Evolutionary conservation across 2,329 filamentous ascomycete genomes (phyloP).

Genomic region (Fusarium sp.): DNA sequence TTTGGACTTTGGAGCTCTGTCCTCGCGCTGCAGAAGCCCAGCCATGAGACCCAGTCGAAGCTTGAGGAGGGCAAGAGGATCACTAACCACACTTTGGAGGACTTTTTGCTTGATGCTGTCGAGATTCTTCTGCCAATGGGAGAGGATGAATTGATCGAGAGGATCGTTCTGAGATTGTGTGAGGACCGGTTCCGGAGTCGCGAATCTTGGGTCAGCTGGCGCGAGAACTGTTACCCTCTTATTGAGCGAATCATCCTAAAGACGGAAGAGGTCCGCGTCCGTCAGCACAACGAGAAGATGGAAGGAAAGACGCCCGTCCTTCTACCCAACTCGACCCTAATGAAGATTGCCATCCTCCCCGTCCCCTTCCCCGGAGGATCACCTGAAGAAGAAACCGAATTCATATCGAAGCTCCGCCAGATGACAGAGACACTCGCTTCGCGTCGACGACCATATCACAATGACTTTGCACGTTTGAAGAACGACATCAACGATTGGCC

Average conservation of each 20-base stretch:
- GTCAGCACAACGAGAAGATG: background rate
- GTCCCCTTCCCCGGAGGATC: constrained; percentile 11
- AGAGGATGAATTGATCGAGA: background rate
- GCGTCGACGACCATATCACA: constrained; percentile 36
- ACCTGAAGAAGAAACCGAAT: constrained; percentile 2
- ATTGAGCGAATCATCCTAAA: constrained; percentile 25
- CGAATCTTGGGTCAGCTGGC: constrained; percentile 27
- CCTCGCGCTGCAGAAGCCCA: background rate
- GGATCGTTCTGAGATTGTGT: background rate
- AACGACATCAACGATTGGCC: constrained; percentile 13
- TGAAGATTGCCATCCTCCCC: constrained; percentile 25
- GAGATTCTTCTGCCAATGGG: constrained; percentile 13
- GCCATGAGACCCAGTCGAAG: constrained; percentile 1
- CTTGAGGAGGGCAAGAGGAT: constrained; percentile 8
- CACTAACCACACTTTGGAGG: background rate
- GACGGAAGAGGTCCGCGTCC: constrained; percentile 17
- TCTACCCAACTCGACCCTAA: constrained; percentile 27
- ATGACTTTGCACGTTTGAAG: constrained; percentile 31
- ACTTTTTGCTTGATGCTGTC: constrained; percentile 1
- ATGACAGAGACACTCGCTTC: constrained; percentile 22
- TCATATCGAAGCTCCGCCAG: constrained; percentile 17
- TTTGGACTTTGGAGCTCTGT: constrained; percentile 11
- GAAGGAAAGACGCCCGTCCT: background rate
- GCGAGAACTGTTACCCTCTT: constrained; percentile 35
- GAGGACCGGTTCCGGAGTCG: background rate